Conservation (phyloP, 768 basidiomycete genomes). For the Pleurotus salmoneostramineus region DNA sequence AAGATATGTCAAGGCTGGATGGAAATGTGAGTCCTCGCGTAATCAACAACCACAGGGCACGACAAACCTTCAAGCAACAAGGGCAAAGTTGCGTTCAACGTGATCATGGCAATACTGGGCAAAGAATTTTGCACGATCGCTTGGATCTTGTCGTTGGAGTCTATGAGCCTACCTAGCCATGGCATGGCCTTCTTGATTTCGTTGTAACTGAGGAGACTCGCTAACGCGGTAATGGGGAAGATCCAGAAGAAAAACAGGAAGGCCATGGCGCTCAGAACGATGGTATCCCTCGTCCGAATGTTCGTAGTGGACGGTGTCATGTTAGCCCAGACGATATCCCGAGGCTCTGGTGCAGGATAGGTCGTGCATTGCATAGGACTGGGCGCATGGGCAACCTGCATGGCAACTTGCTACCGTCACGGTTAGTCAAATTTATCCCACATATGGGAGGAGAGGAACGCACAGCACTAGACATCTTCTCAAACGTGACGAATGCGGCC, state of each 20-base stretch:
- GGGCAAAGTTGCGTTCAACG: conserved; percentile 84
- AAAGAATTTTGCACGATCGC: conserved; percentile 94
- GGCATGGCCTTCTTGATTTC: conserved; percentile 91
- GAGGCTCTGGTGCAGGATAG: conserved; percentile 83
- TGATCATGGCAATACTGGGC: conserved; percentile 87
- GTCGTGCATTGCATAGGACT: conserved; percentile 65
- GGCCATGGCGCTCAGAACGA: conserved; percentile 67
- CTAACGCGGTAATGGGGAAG: conserved; percentile 84
- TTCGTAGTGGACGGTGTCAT: conserved; percentile 63
- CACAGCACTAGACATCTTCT: conserved; percentile 91
- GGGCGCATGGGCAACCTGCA: conserved; percentile 77
- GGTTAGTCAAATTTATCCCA: background rate
- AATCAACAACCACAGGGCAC: background rate
- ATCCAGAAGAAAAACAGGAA: conserved; percentile 89
- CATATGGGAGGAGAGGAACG: background rate
- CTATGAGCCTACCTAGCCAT: conserved; percentile 83
- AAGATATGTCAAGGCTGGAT: conserved; percentile 69
- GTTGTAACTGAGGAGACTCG: conserved; percentile 84
- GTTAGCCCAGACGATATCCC: conserved; percentile 94
- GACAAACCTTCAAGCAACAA: conserved; percentile 80
- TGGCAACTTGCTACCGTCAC: conserved; percentile 70
- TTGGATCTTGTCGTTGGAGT: conserved; percentile 72
- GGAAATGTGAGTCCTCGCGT: conserved; percentile 3
- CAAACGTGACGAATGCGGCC: conserved; percentile 93
- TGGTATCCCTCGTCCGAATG: conserved; percentile 60